These are phyloP conservation scores for Parasarocladium wereldwijsianum DNA, from an alignment of 2,329 filamentous ascomycete species.

Conservation along the genomic window DNA sequence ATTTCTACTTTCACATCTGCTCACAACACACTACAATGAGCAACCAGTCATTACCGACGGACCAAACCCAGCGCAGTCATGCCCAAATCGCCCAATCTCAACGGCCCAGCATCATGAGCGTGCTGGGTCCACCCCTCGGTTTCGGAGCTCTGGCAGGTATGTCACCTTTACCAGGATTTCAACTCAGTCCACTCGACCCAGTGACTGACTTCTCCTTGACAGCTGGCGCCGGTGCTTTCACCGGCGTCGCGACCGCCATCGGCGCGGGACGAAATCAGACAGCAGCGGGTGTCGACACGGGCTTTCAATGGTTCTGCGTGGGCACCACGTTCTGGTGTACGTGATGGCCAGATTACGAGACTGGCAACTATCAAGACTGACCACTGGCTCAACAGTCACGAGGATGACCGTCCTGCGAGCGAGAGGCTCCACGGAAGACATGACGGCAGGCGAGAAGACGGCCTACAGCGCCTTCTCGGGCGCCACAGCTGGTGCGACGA, in stretches of 20 bases:
- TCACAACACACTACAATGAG: too few relatives aligned
- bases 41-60: too few relatives aligned
- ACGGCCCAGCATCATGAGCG: too few relatives aligned
- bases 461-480: constrained; percentile 59
- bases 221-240: constrained; percentile 47
- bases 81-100: too few relatives aligned
- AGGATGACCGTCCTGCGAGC: constrained; percentile 21
- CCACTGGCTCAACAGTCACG: constrained; percentile 6
- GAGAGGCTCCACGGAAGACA: constrained; percentile 33
- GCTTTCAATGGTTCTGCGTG: constrained; percentile 68
- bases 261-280: constrained; percentile 51
- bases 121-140: too few relatives aligned
- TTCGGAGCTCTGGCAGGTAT: too few relatives aligned
- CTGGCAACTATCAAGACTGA: neutral
- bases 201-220: constrained; percentile 9
- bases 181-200: constrained; percentile 7
- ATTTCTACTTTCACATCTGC: too few relatives aligned
- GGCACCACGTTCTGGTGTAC: constrained; percentile 64
- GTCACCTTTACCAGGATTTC: neutral
- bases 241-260: constrained; percentile 58
- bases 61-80: too few relatives aligned
- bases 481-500: constrained; percentile 49
- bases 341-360: too few relatives aligned
- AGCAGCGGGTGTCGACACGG: constrained; percentile 57
- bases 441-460: constrained; percentile 43